phyloP scores from a whole-genome alignment of 1,284 basidiomycete genomes.

The Peniophora sp. region DNA sequence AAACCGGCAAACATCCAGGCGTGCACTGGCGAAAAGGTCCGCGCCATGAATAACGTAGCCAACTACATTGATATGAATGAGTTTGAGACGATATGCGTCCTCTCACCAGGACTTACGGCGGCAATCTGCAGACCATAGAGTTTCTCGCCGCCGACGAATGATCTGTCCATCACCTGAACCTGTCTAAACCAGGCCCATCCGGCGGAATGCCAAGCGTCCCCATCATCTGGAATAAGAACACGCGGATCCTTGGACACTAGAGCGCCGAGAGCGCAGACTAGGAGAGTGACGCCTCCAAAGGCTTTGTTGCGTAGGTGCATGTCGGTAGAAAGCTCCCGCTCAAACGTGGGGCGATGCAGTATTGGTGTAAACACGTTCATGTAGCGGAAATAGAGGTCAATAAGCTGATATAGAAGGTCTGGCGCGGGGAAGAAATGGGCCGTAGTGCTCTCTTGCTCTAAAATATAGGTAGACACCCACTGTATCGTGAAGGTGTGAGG shows the following conservation, averaged over 20 bases:
- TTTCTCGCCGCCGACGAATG: constrained; percentile 46
- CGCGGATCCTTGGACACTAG: constrained; percentile 61
- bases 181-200: constrained; percentile 72
- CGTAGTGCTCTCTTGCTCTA: constrained; percentile 5
- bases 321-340: constrained; percentile 44
- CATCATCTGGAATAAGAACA: constrained; percentile 46
- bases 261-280: constrained; percentile 69
- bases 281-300: constrained; percentile 64
- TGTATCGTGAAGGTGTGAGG: constrained; percentile 4
- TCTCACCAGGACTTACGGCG: constrained; percentile 17
- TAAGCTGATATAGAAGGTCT: constrained; percentile 51
- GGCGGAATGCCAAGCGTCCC: constrained; percentile 41
- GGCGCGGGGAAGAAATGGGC: constrained; percentile 43
- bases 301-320: constrained; percentile 48
- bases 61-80: constrained; percentile 15
- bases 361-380: constrained; percentile 59
- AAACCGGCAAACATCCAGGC: constrained; percentile 43
- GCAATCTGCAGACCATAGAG: constrained; percentile 64
- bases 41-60: constrained; percentile 27
- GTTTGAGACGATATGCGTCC: constrained; percentile 18
- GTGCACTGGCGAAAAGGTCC: constrained; percentile 38
- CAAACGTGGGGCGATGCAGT: constrained; percentile 72
- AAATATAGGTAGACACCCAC: constrained; percentile 6
- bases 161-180: constrained; percentile 48
- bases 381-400: constrained; percentile 61